These are phyloP conservation scores for Bathelium albidoporum DNA, from an alignment of 495 filamentous ascomycete genomes.

Conservation along the genomic window DNA sequence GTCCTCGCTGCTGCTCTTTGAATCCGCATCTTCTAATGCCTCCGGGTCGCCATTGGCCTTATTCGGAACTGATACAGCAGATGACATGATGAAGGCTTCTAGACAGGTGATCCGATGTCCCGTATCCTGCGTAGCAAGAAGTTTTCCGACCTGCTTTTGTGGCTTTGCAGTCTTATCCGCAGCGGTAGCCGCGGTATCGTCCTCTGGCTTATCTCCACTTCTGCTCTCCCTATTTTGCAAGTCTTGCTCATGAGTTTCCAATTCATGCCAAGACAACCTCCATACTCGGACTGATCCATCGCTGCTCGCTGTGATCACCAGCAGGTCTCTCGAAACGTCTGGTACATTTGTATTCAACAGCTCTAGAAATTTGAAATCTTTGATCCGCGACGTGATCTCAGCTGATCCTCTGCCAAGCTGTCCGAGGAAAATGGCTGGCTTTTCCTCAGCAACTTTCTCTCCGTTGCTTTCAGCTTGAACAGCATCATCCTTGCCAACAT, in stretches of 20 bases:
- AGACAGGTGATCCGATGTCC: constrained; percentile 85
- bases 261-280: constrained; percentile 39
- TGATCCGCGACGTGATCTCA: constrained; percentile 62
- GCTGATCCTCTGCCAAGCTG: constrained; percentile 65
- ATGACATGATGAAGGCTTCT: constrained; percentile 71
- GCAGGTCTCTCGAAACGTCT: constrained; percentile 32
- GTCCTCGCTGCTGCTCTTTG: constrained; percentile 14
- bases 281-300: constrained; percentile 75
- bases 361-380: constrained; percentile 69
- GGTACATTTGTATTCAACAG: constrained; percentile 27
- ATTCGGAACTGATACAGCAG: constrained; percentile 39
- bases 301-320: constrained; percentile 69
- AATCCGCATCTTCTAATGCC: constrained; percentile 35
- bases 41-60: constrained; percentile 39
- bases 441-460: constrained; percentile 3
- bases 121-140: constrained; percentile 74
- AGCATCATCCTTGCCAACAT: not conserved
- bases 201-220: constrained; percentile 26
- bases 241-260: constrained; percentile 9
- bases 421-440: constrained; percentile 38
- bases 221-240: constrained; percentile 2
- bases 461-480: constrained; percentile 28
- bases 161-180: not conserved
- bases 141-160: constrained; percentile 49
- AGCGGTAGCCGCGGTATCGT: constrained; percentile 10